Evolutionary conservation across 2,329 filamentous ascomycete genomes (phyloP), one percentile per base, ranked within the genome.

Genomic region (Scedosporium dehoogii): DNA sequence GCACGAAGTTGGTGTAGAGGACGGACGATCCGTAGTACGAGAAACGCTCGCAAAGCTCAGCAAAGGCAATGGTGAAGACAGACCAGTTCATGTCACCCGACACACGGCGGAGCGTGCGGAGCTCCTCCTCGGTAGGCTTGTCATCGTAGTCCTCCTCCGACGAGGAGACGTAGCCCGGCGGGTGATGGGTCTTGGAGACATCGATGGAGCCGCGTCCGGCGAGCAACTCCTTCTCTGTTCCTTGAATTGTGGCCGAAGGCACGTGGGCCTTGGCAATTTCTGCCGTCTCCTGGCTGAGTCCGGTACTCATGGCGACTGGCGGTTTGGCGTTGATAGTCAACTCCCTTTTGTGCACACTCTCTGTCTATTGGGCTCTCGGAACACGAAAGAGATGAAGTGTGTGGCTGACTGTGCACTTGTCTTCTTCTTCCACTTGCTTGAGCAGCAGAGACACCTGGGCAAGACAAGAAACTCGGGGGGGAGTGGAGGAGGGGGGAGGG

Each of bases 41-140:
- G 75, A 90, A 90, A 58, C 88, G 85, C 75, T 92, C 89, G 75
- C 86, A 89, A 63, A 90, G 76, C 74, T 92, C 89, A 64, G 89
- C 84, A 65, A 90, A 85, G 58, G 86, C 87, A 64, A 92, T 83
- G 27, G 85, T 86, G 74, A 85, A 91, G 63, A 87, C 82, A 62
- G 80, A 76, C 80, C 81, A 85, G 58, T 85, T 85, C 64, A 91
- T 83, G 69, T 79, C 79, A 65, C 84, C 86, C 12, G 85, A 83
- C 23, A 89, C 81, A 68, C 85, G 83, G 59, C 79, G 81, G n/a
- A 89, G 80, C 0, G 83, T 86, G 14, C 66, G 70, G 64, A 85
- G 72, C 65, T 89, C 86, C 70, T 88, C 85, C 38, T 83, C 81
- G 6, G 84, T 88, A 2, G 85, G 85, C 64, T 72, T 73, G 67